Percentiles rank a stretch among this genome's conserved stretches.
Evolutionary conservation across 768 basidiomycete genomes (phyloP).

Genomic region (Tylopilus vinaceipallidus): DNA sequence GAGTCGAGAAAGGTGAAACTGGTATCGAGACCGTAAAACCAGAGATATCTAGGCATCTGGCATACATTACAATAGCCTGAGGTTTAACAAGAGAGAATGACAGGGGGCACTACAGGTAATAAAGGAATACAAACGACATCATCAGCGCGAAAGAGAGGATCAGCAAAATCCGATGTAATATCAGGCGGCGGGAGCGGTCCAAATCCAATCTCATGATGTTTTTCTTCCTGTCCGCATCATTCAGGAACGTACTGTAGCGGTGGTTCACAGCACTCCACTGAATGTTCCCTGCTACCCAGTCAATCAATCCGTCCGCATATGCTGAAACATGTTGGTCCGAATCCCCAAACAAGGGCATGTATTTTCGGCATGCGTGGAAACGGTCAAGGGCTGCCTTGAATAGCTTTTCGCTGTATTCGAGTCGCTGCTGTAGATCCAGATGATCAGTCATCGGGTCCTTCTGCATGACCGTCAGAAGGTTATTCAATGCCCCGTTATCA

Average conservation of each 20-base stretch:
- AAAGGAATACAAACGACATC: conserved; percentile 5
- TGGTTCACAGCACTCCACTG: conserved; percentile 28
- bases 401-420: conserved; percentile 19
- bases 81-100: not conserved
- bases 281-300: conserved; percentile 28
- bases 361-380: conserved; percentile 21
- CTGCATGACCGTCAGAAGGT: conserved; percentile 27
- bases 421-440: conserved; percentile 24
- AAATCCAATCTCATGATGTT: conserved; percentile 19
- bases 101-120: not conserved
- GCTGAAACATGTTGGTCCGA: conserved; percentile 17
- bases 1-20: conserved; percentile 36
- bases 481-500: conserved; percentile 29
- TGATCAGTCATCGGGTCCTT: conserved; percentile 24
- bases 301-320: conserved; percentile 27
- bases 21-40: not conserved
- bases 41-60: not conserved
- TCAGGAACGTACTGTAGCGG: conserved; percentile 26
- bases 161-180: conserved; percentile 2
- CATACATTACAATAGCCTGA: not conserved
- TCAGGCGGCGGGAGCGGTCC: not conserved
- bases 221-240: conserved; percentile 22
- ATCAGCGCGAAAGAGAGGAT: conserved; percentile 7
- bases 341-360: conserved; percentile 19
- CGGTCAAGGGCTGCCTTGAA: conserved; percentile 22